Evolutionary conservation across 345 rosid genomes (phyloP).

Genomic region (Citrus cavaleriei): DNA sequence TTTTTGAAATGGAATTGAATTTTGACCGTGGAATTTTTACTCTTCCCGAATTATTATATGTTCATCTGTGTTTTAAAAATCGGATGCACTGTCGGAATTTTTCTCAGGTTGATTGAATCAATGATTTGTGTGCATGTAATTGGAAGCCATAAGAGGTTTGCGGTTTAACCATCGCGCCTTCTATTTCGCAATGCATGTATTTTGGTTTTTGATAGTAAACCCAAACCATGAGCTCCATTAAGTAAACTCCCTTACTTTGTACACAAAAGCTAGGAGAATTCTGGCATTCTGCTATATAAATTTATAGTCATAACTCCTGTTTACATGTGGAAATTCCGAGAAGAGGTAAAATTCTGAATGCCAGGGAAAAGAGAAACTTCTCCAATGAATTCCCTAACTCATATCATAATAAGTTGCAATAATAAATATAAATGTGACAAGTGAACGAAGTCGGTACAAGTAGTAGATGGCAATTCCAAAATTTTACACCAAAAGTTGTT

Average conservation of each 20-base stretch:
- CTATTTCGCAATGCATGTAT: too few relatives aligned
- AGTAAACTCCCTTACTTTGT: not conserved
- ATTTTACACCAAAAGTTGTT: not conserved
- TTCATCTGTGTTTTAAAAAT: not conserved
- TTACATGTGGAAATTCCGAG: too few relatives aligned
- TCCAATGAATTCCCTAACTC: not conserved
- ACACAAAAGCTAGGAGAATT: too few relatives aligned
- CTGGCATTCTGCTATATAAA: too few relatives aligned
- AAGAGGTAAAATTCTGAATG: too few relatives aligned
- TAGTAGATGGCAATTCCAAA: not conserved
- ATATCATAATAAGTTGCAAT: not conserved
- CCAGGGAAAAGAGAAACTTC: not conserved
- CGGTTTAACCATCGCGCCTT: too few relatives aligned
- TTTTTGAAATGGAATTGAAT: not conserved
- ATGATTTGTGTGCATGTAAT: too few relatives aligned
- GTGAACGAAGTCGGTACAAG: not conserved
- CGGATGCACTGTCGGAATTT: not conserved
- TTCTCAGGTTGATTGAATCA: too few relatives aligned
- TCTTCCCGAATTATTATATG: not conserved
- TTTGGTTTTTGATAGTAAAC: too few relatives aligned
- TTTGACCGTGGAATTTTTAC: conserved; percentile 2
- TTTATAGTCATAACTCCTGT: not conserved
- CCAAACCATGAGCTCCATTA: not conserved
- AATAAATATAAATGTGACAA: not conserved
- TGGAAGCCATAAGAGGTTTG: too few relatives aligned